Evolutionary conservation across 2,329 filamentous ascomycete species (phyloP), one percentile per base, ranked within the genome.

Genomic region (Apiospora marii): DNA sequence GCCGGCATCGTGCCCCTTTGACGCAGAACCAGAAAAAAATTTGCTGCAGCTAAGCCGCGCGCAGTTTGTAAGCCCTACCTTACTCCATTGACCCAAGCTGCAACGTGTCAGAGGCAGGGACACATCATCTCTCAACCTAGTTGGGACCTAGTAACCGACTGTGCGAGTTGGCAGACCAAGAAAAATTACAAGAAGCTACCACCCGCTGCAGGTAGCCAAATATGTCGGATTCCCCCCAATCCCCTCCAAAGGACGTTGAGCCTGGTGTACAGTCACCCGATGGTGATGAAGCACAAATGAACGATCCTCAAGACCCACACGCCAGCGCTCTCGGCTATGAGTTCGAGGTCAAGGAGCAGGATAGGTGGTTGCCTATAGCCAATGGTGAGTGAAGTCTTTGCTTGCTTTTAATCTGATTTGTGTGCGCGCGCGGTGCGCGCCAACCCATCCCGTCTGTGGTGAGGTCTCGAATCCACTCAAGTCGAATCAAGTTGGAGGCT

Each of bases 301-400:
- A 97, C 87, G 93, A 95, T 84, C 87, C 89, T 86, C 90, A 92
- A 85, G 92, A 94, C 87, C 89, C 91, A 91, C 92, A 94, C 87
- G 88, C 89, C 83, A 89, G 89, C 84, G 92, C 90, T 83, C 89
- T 93, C 85, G 91, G 87, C 85, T 94, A 94, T 83, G 96, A 98
- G 87, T 98, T 98, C 84, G 96, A 98, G 87, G 96, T 98, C 85
- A 98, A 98, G 89, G 96, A 99, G 86, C 96, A 99, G 86, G 96
- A 99, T 86, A 90, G 96, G 89, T 99, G 96, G 96, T 91, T 99
- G 84, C 96, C 96, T 83, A 99, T 99, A 90, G 96, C 96, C 87
- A 99, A 99, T 95, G 96, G 96, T 99, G 90, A 90, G 96, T 96
- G 85, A 79, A 77, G 77, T 64, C 77, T 78, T 77, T 79, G 76